Base-by-base conservation (phyloP, 73 alveolate genomes). In the Paramecium primaurelia region DNA sequence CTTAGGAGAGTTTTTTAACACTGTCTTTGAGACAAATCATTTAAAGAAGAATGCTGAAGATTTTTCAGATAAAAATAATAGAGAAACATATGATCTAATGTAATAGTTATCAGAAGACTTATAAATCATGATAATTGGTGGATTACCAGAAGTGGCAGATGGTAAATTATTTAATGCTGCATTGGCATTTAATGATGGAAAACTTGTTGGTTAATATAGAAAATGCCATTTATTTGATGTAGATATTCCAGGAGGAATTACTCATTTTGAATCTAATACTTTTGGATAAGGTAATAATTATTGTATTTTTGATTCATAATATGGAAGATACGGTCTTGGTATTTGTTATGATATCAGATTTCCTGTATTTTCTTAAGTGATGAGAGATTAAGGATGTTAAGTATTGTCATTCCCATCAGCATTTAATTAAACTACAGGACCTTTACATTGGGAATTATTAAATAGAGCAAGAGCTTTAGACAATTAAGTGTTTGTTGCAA, bases 261-360 rank as follows among this genome's bases (percentile, higher is more conserved):
- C 94, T 0, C 93, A 93, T 73, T 84, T 87, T 45, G 99, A 98
- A 93, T 95, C 98, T 90, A 99, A 98, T 34, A 95, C 95, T 32
- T 94, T 98, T 42, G 93, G 94, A 59, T 96, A 97, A 1, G 99
- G 99, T 6, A 83, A 93, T 40, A 83, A 94, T 40, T 69, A 95
- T 60, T 86, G 97, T 59, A 93, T 96, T 40, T 94, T 98, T 84
- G 96, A 98, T 42, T 97, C 99, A 38, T 96, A 83, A 42, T 97
- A 86, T 93, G 96, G 99, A 86, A 97, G 97, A 83, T 96, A 97
- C 88, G 99, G 99, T 0, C 58, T 98, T 18, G 99, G 99, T 32
- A 98, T 98, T 10, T 98, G 99, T 85, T 98, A 97, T 92, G 99
- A 98, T 92, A 92, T 98, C 59, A 93, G 99, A 93, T 98, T 98